phyloP scores from a whole-genome alignment of 2,329 filamentous ascomycete species.

The Neospermospora avenae region DNA sequence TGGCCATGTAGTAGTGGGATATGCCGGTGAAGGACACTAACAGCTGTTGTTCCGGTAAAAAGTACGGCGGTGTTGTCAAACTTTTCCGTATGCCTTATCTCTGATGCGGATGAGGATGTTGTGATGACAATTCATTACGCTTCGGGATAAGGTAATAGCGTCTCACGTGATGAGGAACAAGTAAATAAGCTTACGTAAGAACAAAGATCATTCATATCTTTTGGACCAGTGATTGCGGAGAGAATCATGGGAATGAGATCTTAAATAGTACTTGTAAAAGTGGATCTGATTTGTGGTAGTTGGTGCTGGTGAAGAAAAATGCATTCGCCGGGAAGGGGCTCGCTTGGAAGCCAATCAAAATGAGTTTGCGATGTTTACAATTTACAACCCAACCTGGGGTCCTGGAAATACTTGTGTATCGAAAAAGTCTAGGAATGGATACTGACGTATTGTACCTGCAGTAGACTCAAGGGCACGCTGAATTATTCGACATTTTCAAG shows the following conservation, averaged over 20 bases:
- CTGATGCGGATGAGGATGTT: background rate
- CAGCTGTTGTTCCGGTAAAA: background rate
- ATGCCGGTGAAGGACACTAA: background rate
- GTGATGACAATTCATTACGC: constrained; percentile 1
- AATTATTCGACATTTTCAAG: too few species aligned
- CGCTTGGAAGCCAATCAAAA: background rate
- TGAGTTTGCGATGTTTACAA: background rate
- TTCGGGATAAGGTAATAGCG: background rate
- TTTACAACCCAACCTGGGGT: too few species aligned
- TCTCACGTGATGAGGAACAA: background rate
- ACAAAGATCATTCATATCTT: background rate
- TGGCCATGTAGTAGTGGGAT: background rate
- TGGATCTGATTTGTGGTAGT: background rate
- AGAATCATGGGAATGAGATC: background rate
- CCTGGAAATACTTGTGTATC: too few species aligned
- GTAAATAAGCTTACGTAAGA: background rate
- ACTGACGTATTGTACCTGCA: too few species aligned
- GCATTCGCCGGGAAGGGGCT: background rate
- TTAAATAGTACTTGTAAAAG: background rate
- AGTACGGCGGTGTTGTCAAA: background rate
- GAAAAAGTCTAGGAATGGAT: too few species aligned
- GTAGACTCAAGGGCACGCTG: too few species aligned
- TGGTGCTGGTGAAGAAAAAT: background rate
- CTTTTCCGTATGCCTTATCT: background rate
- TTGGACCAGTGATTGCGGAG: background rate